Base-by-base conservation (phyloP, 1,139 yeast genomes). In the Magnusiomyces ingens region DNA sequence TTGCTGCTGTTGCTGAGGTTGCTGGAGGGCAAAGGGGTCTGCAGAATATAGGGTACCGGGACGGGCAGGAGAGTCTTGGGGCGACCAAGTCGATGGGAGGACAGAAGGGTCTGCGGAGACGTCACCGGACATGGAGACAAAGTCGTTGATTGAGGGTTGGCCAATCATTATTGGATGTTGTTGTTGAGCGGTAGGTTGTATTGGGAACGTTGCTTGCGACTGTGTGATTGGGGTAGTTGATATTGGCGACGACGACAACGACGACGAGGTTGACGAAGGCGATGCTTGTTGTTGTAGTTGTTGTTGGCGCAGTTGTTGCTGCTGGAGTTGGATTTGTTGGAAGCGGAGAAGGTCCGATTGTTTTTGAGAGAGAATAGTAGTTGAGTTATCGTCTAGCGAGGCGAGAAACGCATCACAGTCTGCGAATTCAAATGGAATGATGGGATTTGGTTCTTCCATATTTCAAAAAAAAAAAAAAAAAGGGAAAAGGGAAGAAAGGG, bases 401-500 rank as follows among this genome's bases (percentile, higher is more conserved):
- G 58, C 58, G 32, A 62, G 51, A 36, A 59, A 61, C 17, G 61
- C 52, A 51, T 61, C 64, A 53, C 64, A 62, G 55, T 61, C 64
- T 8, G 58, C 61, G 43, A 60, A 60, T 46, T 62, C 62, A 52
- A 62, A 62, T 44, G 60, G 56, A 42, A 55, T 41, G 15, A 17
- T 19, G 26, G 51, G 46, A 44, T 36, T 48, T 45, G 51, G 53
- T 37, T 55, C 59, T 50, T 58, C 61, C 57, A 59, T 56, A n/a
- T 19, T 47, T n/a, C 11, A 36, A 26, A 19, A 45, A 45, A 45
- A 36, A 29, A 36, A 35, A 26, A 35, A 42, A 15, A 15, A 11
- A 43, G 15, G 22, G 13, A 26, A 22, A 26, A 29, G 13, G 37
- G 15, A 44, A 26, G 13, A 22, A 26, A 29, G 13, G 37, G 19